These are phyloP conservation scores for Mucor plumbeus DNA, from an alignment of 371 early-diverging fungal species.

Conservation along the genomic window DNA sequence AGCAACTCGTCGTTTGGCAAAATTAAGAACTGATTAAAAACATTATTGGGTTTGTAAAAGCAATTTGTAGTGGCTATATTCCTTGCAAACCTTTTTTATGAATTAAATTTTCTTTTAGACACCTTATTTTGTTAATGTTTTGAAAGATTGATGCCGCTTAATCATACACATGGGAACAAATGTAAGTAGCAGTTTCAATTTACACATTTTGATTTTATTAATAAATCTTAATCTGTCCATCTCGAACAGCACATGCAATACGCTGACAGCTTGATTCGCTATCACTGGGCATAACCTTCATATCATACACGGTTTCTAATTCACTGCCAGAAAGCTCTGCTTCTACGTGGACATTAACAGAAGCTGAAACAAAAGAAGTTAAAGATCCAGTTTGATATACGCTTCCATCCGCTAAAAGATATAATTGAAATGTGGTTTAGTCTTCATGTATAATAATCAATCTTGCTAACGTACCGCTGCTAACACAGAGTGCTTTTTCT, in stretches of 20 bases:
- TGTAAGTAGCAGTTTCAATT: too few relatives aligned
- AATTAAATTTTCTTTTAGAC: background rate
- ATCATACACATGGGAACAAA: too few relatives aligned
- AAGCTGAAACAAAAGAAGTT: background rate
- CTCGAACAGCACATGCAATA: conserved; percentile 38
- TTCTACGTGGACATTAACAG: conserved; percentile 3
- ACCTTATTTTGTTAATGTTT: background rate
- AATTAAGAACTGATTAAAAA: too few relatives aligned
- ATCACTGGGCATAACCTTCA: conserved; percentile 26
- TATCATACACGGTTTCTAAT: conserved; percentile 35
- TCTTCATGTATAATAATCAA: too few relatives aligned
- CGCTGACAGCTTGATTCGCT: conserved; percentile 19
- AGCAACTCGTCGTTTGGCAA: background rate
- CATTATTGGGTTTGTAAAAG: too few relatives aligned
- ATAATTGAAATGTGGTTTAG: too few relatives aligned
- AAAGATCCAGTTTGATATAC: conserved; percentile 43
- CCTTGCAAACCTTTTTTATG: too few relatives aligned
- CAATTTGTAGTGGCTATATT: too few relatives aligned
- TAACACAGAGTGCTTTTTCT: conserved; percentile 31
- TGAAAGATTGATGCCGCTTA: too few relatives aligned
- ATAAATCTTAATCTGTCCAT: conserved; percentile 44
- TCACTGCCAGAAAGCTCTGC: conserved; percentile 50
- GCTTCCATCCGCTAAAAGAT: conserved; percentile 44
- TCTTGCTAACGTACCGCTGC: conserved; percentile 30
- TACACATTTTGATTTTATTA: conserved; percentile 15